Evolutionary conservation across 2,329 filamentous ascomycete genomes (phyloP).

Genomic region (Akanthomyces lecanii): DNA sequence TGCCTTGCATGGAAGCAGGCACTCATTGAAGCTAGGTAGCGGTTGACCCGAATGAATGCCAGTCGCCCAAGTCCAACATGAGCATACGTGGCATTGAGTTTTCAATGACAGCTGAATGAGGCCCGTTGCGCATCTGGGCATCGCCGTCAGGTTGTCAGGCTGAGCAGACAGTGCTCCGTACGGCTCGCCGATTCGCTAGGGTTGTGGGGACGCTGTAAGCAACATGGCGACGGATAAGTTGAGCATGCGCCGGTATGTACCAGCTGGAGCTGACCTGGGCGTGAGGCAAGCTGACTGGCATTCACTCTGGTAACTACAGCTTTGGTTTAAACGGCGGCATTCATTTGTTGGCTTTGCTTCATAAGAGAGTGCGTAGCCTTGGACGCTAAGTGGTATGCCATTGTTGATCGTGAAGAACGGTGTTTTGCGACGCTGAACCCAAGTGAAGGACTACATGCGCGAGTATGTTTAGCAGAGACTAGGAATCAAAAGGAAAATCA

Average conservation of each 20-base stretch:
- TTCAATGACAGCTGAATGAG: not conserved
- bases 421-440: too few species aligned
- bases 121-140: not conserved
- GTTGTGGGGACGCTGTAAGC: slow-evolving; percentile 4
- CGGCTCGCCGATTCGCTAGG: not conserved
- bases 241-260: not conserved
- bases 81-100: not conserved
- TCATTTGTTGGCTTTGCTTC: not conserved
- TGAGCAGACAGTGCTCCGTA: not conserved
- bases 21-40: not conserved
- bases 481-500: too few species aligned
- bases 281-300: not conserved
- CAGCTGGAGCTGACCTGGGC: not conserved
- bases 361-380: not conserved
- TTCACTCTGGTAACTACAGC: not conserved
- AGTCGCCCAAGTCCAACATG: not conserved
- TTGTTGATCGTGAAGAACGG: too few species aligned
- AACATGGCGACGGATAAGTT: not conserved
- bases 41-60: not conserved
- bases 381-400: too few species aligned
- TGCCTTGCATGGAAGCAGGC: not conserved
- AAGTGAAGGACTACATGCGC: too few species aligned
- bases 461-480: too few species aligned
- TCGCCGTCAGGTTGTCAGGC: not conserved
- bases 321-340: not conserved